Evolutionary conservation across 176 grass and related monocot genomes (phyloP), one percentile per base, ranked within the genome.

Genomic region (Triticum monococcum): DNA sequence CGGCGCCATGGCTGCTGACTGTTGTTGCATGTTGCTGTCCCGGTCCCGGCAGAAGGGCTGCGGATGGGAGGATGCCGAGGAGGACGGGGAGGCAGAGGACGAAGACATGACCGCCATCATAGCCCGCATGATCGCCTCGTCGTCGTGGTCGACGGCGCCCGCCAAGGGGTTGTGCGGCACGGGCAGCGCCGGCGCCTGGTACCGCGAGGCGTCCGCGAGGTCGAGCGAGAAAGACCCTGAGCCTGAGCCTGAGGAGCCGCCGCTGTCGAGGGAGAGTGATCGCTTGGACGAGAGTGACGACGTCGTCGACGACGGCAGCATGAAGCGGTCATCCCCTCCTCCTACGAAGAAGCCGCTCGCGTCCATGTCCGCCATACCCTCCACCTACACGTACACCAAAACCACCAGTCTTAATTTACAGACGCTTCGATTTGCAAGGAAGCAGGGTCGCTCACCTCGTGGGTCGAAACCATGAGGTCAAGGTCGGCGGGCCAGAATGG

Each of bases 91-190:
- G 2, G 92, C 86, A 26, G 94, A 94, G 78, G 52, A 43, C 9
- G 92, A 94, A 43, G 94, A 94, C 73, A 99, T 85, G 74, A 99
- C 89, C 17, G 87, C 88, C 88, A 99, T 88, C 97, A 99, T 99
- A 7, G 97, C 97, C 36, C 75, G 82, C 80, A 87, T 87, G 77
- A 99, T 89, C 3, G 77, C 94, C 41, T 52, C 86, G 28, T 98
- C 91, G 25, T 92, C 65, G 56, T 72, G 67, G 66, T 18, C 37
- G 13, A 24, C 45, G 25, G 46, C 78, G n/a, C 52, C n/a, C 33
- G 69, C 12, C 18, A 86, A 84, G 32, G 78, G 73, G 5, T 87
- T 12, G 31, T 28, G 75, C 48, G 57, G 31, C 63, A 60, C 25
- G 3, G 69, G 22, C n/a, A 5, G 2, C 41, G 57, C 3, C 64